These are phyloP conservation scores for Alternaria gaisen DNA, from an alignment of 2,329 filamentous ascomycete genomes.

Conservation along the genomic window DNA sequence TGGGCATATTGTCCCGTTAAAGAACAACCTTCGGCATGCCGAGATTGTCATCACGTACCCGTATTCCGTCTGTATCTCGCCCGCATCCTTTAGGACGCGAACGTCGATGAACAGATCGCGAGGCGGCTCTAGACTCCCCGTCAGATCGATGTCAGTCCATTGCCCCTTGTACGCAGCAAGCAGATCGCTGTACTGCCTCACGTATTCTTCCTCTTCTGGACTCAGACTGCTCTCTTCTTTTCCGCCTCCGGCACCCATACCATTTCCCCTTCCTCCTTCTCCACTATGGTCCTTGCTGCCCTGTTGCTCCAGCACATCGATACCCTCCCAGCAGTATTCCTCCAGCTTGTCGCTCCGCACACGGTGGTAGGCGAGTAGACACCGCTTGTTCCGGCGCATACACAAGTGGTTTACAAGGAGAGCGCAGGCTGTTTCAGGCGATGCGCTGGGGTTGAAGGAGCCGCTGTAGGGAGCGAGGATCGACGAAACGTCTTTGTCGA, in stretches of 20 bases:
- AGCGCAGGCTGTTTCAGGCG: constrained; percentile 85
- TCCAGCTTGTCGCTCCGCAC: constrained; percentile 91
- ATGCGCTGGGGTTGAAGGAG: constrained; percentile 82
- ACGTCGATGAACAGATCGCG: constrained; percentile 97
- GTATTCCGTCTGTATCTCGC: constrained; percentile 99
- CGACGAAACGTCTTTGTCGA: constrained; percentile 83
- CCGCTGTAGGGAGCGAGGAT: constrained; percentile 84
- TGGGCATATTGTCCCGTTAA: not conserved
- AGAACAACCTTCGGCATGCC: not conserved
- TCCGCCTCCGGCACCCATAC: constrained; percentile 55
- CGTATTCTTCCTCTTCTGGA: constrained; percentile 96
- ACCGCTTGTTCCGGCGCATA: constrained; percentile 96
- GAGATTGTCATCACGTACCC: constrained; percentile 68
- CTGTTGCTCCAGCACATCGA: constrained; percentile 77
- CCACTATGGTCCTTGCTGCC: constrained; percentile 22
- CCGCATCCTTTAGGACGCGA: constrained; percentile 92
- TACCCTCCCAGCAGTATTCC: constrained; percentile 89
- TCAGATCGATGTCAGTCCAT: constrained; percentile 97
- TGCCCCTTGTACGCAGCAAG: constrained; percentile 97
- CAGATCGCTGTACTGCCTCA: constrained; percentile 88
- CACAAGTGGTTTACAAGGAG: constrained; percentile 92
- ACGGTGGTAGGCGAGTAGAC: constrained; percentile 91
- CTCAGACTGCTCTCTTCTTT: constrained; percentile 78
- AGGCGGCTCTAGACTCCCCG: constrained; percentile 92
- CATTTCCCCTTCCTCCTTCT: constrained; percentile 48